Conservation (phyloP, 176 grass and related monocot species). For the Oryza nivara region DNA sequence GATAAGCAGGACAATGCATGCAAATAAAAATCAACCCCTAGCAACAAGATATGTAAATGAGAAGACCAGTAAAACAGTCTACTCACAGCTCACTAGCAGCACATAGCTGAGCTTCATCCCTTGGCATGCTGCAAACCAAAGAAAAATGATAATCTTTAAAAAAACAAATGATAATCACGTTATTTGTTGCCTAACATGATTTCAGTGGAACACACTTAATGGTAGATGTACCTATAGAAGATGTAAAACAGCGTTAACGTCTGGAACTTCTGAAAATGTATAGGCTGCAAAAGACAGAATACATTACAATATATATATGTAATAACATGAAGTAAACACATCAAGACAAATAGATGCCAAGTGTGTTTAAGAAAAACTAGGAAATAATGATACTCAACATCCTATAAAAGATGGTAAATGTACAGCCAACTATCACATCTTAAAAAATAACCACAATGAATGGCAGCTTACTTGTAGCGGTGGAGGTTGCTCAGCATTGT, state of each 20-base stretch:
- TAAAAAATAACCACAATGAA: neutral
- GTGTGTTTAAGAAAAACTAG: neutral
- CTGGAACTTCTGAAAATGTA: constrained; percentile 75
- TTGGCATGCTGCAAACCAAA: constrained; percentile 81
- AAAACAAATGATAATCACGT: neutral
- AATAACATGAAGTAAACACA: neutral
- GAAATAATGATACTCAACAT: neutral
- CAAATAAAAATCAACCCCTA: neutral
- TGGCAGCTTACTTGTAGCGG: constrained; percentile 56
- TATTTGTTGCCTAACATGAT: constrained; percentile 18
- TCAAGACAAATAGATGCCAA: constrained; percentile 27
- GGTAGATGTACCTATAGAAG: constrained; percentile 83
- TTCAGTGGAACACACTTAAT: neutral
- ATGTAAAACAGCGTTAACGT: constrained; percentile 80
- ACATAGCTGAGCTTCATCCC: constrained; percentile 90
- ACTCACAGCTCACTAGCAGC: constrained; percentile 89
- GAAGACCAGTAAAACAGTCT: constrained; percentile 4
- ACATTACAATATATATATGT: constrained; percentile 9
- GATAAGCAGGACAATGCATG: neutral
- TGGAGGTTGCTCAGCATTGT: constrained; percentile 65
- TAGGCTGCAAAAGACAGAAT: constrained; percentile 64
- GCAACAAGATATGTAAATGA: constrained; percentile 31
- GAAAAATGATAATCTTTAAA: neutral
- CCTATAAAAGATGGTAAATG: no score
- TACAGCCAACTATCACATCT: neutral